These are phyloP conservation scores for Naganishia vishniacii DNA, from an alignment of 768 basidiomycete species.

Conservation along the genomic window DNA sequence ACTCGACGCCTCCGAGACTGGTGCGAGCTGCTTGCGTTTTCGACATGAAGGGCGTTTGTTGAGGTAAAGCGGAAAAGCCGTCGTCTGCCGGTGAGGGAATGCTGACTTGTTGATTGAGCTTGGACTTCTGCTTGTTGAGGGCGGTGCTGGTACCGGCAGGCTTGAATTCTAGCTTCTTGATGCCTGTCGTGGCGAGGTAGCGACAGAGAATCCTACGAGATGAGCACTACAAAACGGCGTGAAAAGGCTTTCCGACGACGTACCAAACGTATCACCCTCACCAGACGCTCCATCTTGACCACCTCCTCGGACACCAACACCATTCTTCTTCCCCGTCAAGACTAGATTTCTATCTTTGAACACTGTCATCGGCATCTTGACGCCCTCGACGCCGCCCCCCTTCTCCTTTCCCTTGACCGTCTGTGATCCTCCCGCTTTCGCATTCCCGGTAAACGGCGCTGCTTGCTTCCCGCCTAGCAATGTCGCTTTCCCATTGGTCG, in stretches of 20 bases:
- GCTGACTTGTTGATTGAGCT: constrained; percentile 16
- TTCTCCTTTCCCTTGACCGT: constrained; percentile 3
- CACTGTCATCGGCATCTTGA: constrained; percentile 8
- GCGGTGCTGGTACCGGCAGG: not conserved
- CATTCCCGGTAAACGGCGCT: constrained; percentile 12
- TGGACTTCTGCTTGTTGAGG: constrained; percentile 2
- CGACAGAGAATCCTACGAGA: not conserved
- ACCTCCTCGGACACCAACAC: not conserved
- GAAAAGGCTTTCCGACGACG: not conserved
- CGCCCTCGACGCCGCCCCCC: not conserved
- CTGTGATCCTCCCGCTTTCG: not conserved
- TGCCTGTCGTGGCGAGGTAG: no score
- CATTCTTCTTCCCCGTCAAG: constrained; percentile 19
- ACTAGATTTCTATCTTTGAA: constrained; percentile 14
- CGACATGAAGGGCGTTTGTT: constrained; percentile 6
- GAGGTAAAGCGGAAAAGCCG: constrained; percentile 13
- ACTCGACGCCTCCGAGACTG: constrained; percentile 5
- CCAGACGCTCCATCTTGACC: not conserved
- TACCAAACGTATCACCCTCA: constrained; percentile 13
- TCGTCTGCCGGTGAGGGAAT: constrained; percentile 11
- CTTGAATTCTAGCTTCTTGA: constrained; percentile 18
- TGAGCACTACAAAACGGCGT: not conserved
- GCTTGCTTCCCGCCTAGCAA: not conserved
- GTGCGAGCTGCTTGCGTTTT: constrained; percentile 12
- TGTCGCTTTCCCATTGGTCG: not conserved